Evolutionary conservation across 2,329 filamentous ascomycete genomes (phyloP).

Genomic region (Phyllosticta capitalensis): DNA sequence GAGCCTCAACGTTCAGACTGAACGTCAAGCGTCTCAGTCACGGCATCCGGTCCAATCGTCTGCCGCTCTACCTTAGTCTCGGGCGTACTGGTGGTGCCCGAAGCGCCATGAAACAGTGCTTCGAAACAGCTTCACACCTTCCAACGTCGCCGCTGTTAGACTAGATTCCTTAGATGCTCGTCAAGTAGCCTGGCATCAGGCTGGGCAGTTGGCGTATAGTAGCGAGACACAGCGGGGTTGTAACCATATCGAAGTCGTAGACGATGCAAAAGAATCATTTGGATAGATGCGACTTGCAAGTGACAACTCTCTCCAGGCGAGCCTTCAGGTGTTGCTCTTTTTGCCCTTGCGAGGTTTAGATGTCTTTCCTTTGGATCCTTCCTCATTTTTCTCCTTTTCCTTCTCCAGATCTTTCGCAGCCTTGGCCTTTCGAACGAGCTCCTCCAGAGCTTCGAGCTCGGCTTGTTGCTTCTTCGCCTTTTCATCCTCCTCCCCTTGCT

Average conservation of each 20-base stretch:
- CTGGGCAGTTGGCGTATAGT: no score
- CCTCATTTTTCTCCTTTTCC: slow-evolving; percentile 11
- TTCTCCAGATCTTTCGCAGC: slow-evolving; percentile 9
- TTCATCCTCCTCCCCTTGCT: slow-evolving; percentile 30
- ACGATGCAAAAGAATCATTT: not conserved
- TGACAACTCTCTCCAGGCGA: not conserved
- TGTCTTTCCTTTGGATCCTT: slow-evolving; percentile 13
- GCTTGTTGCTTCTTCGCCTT: slow-evolving; percentile 26
- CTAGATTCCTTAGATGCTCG: no score
- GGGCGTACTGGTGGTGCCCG: not conserved
- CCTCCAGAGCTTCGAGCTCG: slow-evolving; percentile 14
- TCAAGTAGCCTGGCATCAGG: no score
- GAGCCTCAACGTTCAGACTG: not conserved
- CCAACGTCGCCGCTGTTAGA: no score
- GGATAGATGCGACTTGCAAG: not conserved
- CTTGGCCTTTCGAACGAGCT: slow-evolving; percentile 11
- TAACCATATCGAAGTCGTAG: not conserved
- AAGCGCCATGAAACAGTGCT: not conserved
- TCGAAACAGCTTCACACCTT: not conserved
- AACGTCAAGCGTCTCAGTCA: not conserved
- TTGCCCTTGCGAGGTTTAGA: not conserved
- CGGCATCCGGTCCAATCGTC: not conserved
- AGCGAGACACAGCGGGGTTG: no score
- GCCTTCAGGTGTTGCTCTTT: not conserved
- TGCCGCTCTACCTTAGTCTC: not conserved